Evolutionary conservation across 2,329 filamentous ascomycete genomes (phyloP).

Genomic region (Trichoderma oligosporum): DNA sequence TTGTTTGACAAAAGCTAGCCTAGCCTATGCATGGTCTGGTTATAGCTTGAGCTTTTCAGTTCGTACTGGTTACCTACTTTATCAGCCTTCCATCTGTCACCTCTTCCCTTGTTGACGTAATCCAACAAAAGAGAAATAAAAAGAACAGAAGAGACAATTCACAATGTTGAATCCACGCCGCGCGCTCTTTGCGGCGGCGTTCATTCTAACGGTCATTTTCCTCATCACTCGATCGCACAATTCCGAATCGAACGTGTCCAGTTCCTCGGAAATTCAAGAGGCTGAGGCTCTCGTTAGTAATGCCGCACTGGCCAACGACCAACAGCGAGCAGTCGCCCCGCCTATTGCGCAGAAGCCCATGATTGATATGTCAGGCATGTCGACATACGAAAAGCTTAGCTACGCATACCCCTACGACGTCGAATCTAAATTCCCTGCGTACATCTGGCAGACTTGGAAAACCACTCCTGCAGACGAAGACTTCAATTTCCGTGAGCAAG

Average conservation of each 20-base stretch:
- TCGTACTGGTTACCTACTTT: neutral
- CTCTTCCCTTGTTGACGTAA: neutral
- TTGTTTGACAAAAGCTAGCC: neutral
- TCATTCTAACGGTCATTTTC: constrained; percentile 65
- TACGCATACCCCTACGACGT: constrained; percentile 95
- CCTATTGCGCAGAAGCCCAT: constrained; percentile 55
- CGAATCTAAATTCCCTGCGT: constrained; percentile 84
- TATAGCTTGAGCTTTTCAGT: neutral
- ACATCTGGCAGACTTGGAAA: constrained; percentile 99
- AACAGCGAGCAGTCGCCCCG: constrained; percentile 18
- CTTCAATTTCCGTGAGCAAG: constrained; percentile 77
- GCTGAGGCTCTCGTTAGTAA: constrained; percentile 19
- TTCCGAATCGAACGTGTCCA: constrained; percentile 6
- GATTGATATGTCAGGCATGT: constrained; percentile 67
- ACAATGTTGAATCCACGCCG: constrained; percentile 75
- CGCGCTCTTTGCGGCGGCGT: constrained; percentile 66
- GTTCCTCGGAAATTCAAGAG: constrained; percentile 20
- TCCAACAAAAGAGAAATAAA: neutral
- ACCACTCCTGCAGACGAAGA: constrained; percentile 70
- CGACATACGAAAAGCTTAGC: constrained; percentile 74
- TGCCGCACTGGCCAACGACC: neutral
- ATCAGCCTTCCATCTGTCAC: neutral
- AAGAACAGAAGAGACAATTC: neutral
- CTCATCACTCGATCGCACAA: constrained; percentile 60
- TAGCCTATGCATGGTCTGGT: neutral